phyloP scores from a whole-genome alignment of 78 protist species.

The Dictyostelium purpureum region DNA sequence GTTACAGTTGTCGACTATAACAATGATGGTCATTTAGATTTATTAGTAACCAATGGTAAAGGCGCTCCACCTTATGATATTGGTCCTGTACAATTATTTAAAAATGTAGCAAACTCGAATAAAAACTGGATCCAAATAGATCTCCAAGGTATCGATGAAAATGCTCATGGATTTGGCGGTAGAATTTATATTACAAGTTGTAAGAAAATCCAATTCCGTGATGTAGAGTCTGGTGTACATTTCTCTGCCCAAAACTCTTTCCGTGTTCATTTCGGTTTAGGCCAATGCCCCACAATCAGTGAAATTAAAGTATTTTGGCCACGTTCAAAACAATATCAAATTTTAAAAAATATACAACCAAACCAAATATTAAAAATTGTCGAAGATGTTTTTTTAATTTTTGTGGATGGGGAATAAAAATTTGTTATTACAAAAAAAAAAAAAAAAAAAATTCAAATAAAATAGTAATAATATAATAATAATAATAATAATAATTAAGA shows the following conservation, averaged over 20 bases:
- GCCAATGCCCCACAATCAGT: background rate
- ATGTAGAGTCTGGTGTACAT: constrained; percentile 68
- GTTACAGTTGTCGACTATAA: constrained; percentile 51
- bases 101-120: background rate
- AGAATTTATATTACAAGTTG: constrained; percentile 28
- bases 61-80: constrained; percentile 64
- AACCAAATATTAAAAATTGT: constrained; percentile 49
- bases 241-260: constrained; percentile 64
- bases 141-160: constrained; percentile 34
- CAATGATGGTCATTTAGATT: constrained; percentile 40
- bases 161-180: constrained; percentile 72
- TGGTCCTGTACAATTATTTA: constrained; percentile 57
- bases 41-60: constrained; percentile 62
- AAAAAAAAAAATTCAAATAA: background rate
- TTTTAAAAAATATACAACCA: background rate
- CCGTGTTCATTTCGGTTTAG: constrained; percentile 52
- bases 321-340: constrained; percentile 43
- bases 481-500: too few species aligned
- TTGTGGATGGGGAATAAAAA: too few species aligned
- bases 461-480: too few species aligned
- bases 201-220: constrained; percentile 20
- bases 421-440: background rate
- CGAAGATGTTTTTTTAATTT: background rate
- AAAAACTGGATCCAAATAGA: constrained; percentile 57
- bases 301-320: constrained; percentile 63